phyloP scores from a whole-genome alignment of 257 asterid species.

The Solanum chiquidenum region DNA sequence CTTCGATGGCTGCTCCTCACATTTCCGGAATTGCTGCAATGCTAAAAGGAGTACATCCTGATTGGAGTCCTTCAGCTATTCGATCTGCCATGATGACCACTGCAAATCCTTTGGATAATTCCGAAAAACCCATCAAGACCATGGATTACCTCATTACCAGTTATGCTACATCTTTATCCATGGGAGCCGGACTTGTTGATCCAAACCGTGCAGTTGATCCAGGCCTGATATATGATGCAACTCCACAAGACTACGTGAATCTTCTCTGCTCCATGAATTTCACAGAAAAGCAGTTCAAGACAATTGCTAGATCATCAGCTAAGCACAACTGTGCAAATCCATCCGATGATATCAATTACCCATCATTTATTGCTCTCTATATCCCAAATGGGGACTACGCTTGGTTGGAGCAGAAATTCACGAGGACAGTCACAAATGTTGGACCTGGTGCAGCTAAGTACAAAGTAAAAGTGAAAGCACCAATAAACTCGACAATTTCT shows the following conservation, averaged over 20 bases:
- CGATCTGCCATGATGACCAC: not conserved
- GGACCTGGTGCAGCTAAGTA: conserved; percentile 1
- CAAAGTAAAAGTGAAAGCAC: not conserved
- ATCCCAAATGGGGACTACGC: not conserved
- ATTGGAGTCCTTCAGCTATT: not conserved
- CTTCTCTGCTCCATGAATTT: conserved; percentile 16
- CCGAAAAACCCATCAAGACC: not conserved
- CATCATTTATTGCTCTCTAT: not conserved
- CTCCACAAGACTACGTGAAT: conserved; percentile 9
- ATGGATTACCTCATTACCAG: not conserved
- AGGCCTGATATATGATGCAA: conserved; percentile 7
- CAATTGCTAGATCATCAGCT: not conserved
- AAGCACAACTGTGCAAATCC: conserved; percentile 3
- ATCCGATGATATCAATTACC: conserved; percentile 5
- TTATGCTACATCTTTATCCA: conserved; percentile 5
- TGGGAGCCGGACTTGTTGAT: conserved; percentile 9
- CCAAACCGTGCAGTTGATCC: conserved; percentile 14
- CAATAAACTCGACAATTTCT: not conserved
- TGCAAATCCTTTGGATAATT: not conserved
- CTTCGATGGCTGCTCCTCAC: not conserved
- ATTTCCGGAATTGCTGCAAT: not conserved
- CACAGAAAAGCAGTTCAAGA: not conserved
- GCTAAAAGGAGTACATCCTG: not conserved
- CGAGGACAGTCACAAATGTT: conserved; percentile 9
- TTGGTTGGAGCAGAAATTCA: not conserved